Conservation (phyloP, 1,284 basidiomycete species). For the Cutaneotrichosporon dermatis region DNA sequence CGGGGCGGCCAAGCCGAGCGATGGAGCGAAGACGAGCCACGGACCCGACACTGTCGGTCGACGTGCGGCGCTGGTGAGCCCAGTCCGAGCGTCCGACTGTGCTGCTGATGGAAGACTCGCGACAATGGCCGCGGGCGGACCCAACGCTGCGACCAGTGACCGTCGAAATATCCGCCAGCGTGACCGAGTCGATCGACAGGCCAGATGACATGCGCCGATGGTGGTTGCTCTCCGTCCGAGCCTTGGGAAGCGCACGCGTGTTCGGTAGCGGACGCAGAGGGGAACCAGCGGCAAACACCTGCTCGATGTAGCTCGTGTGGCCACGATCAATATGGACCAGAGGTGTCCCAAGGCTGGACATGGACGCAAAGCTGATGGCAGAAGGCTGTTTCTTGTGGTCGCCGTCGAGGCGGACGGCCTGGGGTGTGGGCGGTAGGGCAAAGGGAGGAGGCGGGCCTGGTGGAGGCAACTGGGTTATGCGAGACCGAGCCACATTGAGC, state of each 20-base stretch:
- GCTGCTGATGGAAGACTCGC: slow-evolving; percentile 54
- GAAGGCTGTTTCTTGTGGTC: slow-evolving; percentile 55
- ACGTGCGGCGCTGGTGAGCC: slow-evolving; percentile 60
- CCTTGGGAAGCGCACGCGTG: slow-evolving; percentile 48
- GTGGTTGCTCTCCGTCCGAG: slow-evolving; percentile 2
- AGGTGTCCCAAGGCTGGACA: slow-evolving; percentile 71
- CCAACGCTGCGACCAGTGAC: background rate
- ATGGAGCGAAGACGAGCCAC: slow-evolving; percentile 58
- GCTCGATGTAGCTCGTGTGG: slow-evolving; percentile 62
- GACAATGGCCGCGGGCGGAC: slow-evolving; percentile 24
- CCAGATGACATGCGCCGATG: slow-evolving; percentile 53
- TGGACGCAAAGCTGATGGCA: slow-evolving; percentile 68
- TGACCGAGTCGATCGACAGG: slow-evolving; percentile 49
- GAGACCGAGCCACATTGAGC: slow-evolving; percentile 23
- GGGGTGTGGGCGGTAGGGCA: slow-evolving; percentile 3
- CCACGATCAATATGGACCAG: slow-evolving; percentile 65
- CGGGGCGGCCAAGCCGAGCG: slow-evolving; percentile 61
- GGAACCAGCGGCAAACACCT: slow-evolving; percentile 46
- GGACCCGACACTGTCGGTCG: slow-evolving; percentile 61
- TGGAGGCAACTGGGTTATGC: background rate
- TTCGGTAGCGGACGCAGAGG: slow-evolving; percentile 19
- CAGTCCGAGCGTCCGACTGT: slow-evolving; percentile 60
- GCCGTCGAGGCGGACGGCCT: too few relatives aligned
- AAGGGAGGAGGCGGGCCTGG: slow-evolving; percentile 11
- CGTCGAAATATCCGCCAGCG: slow-evolving; percentile 35